Percentiles rank a stretch among this genome's conserved stretches.
Evolutionary conservation across 257 asterid genomes (phyloP).

Genomic region (Paraleonurus japonicus): DNA sequence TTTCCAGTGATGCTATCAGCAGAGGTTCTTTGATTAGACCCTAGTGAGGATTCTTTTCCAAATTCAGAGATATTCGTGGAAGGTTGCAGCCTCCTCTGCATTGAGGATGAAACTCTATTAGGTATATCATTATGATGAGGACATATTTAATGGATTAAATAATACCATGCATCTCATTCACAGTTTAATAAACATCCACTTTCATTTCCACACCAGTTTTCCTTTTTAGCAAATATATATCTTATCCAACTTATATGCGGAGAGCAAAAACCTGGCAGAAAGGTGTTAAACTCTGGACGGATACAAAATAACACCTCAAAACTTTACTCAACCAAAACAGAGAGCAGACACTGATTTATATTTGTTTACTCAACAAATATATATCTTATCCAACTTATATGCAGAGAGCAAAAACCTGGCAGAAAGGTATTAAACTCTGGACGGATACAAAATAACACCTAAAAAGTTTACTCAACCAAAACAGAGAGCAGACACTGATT

Average conservation of each 20-base stretch:
- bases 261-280: neutral
- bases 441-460: neutral
- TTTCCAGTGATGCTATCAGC: conserved; percentile 23
- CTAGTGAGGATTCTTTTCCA: conserved; percentile 22
- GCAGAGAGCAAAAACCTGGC: neutral
- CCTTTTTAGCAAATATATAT: neutral
- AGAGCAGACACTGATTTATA: neutral
- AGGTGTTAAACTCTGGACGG: neutral
- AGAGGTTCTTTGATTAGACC: conserved; percentile 22
- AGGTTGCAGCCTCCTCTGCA: conserved; percentile 36
- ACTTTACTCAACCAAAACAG: neutral
- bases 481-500: neutral
- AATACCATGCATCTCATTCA: conserved; percentile 1
- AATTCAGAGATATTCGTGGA: conserved; percentile 17
- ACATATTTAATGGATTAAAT: neutral
- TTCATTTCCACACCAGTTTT: neutral
- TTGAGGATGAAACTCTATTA: conserved; percentile 18
- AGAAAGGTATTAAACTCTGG: neutral
- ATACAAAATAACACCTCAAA: neutral
- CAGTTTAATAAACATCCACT: neutral
- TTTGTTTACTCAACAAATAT: no score
- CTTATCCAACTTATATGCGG: neutral
- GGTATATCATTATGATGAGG: conserved; percentile 3
- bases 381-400: neutral
- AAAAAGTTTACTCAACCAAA: neutral